Base-by-base conservation (phyloP, 2,329 filamentous ascomycete species). In the Fusarium concolor region DNA sequence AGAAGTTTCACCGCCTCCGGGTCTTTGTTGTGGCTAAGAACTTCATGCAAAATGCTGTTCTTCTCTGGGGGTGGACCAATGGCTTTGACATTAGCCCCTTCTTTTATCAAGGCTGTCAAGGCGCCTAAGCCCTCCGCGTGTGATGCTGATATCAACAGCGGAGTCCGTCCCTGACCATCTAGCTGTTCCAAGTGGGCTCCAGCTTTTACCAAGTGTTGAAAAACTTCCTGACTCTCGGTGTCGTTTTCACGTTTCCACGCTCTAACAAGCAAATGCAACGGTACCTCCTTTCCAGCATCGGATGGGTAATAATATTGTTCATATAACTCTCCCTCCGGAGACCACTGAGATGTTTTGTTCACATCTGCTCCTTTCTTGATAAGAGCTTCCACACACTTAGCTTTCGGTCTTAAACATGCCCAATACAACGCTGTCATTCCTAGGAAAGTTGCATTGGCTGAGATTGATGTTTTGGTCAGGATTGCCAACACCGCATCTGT, bases 301-400 rank as follows among this genome's bases (percentile, higher is more conserved):
- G n/a, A n/a, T n/a, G n/a, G n/a, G n/a, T n/a, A n/a, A n/a, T n/a
- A n/a, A n/a, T n/a, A n/a, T n/a, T n/a, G n/a, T n/a, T n/a, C n/a
- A n/a, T n/a, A n/a, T n/a, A n/a, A n/a, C n/a, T n/a, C n/a, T n/a
- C n/a, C n/a, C n/a, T n/a, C n/a, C n/a, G n/a, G n/a, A n/a, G n/a
- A n/a, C n/a, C 56, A 60, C n/a, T 26, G 12, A 2, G 64, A 66
- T 7, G 24, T 35, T 37, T 55, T 64, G 1, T 26, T 29, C 11
- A 59, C 58, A 49, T 73, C 55, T 28, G 71, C 70, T 2, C 70
- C 71, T 7, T 45, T 37, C 6, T 45, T 54, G 33, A 72, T 51
- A 6, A 73, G 66, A 0, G 43, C 51, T 7, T 68, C 60, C 3
- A 47, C 70, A 18, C 62, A 66, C 31, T 49, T 68, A 2, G 26